Conservation (phyloP, 2,329 filamentous ascomycete species). For the Colletotrichum sublineola region DNA sequence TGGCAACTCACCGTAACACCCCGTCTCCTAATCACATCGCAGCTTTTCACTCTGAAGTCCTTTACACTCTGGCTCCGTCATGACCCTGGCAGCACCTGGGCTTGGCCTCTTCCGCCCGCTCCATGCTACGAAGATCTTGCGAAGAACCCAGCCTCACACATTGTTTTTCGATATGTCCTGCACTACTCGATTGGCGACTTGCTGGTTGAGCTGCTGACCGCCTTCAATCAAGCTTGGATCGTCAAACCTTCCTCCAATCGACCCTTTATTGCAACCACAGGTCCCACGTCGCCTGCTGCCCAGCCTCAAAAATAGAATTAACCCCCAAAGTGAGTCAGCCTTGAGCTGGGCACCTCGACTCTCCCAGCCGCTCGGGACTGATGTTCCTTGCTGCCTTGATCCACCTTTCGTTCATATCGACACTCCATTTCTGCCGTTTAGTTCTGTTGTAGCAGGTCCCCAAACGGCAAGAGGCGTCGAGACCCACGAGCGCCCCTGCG, state of each 20-base stretch:
- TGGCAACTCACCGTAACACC: conserved; percentile 30
- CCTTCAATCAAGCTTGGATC: neutral
- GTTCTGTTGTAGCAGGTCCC: neutral
- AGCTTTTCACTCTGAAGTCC: neutral
- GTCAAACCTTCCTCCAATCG: neutral
- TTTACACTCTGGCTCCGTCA: neutral
- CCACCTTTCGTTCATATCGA: neutral
- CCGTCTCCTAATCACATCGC: conserved; percentile 11
- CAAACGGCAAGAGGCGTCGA: neutral
- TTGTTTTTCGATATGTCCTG: neutral
- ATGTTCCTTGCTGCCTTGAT: neutral
- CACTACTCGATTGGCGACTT: neutral
- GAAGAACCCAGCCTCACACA: neutral
- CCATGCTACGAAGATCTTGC: neutral
- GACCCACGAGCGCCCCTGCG: neutral
- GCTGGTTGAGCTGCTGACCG: conserved; percentile 2
- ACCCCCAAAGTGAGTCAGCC: neutral
- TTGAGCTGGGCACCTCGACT: neutral
- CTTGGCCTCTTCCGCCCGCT: neutral
- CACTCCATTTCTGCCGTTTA: neutral
- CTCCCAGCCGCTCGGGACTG: conserved; percentile 8
- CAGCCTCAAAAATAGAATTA: conserved; percentile 10
- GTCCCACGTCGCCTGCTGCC: conserved; percentile 16
- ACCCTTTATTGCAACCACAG: conserved; percentile 3
- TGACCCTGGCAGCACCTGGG: neutral